Evolutionary conservation across 2,329 filamentous ascomycete species (phyloP), one percentile per base, ranked within the genome.

Genomic region (Penicillium griseofulvum): DNA sequence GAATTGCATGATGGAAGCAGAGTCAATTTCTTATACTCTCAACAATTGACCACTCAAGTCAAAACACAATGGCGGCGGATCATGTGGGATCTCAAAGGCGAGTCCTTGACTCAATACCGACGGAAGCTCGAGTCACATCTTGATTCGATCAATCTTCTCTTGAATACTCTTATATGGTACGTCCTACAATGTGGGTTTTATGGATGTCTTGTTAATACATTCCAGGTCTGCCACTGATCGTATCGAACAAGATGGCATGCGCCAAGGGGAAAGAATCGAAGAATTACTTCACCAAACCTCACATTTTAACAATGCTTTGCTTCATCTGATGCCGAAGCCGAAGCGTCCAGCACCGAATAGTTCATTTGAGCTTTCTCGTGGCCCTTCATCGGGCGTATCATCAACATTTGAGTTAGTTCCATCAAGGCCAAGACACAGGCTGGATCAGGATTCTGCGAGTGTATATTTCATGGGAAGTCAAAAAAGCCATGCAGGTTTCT

Each of bases 111-210:
- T 14, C 33, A 26, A 14, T 52, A 56, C 5, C 45, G 54, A 12
- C 43, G 31, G 10, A 49, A 56, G 26, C 49, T 56, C 17, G 43
- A 56, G 34, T 34, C 39, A 7, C 49, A 53, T 45, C 52, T 39
- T 9, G 38, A 17, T 53, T 29, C 44, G 3, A 36, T 49, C 9
- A 56, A 49, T 12, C 14, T 53, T 4, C 9, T 52, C 14, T 42
- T 56, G 16, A 56, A 17, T 19, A 44, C 49, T 1, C 47, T 42
- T 4, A 26, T 48, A 47, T 56, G 31, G 49, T 52, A 5, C 11
- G 42, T 29, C 12, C 5, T 14, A 1, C 12, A 16, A n/a, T 10
- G 3, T 16, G 3, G 9, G n/a, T 17, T 8, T 4, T 16, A 14
- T 19, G 8, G 3, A 26, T 24, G 2, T 19, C 22, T 7, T 24